Evolutionary conservation across 768 basidiomycete species (phyloP).

Genomic region (Amanita thiersii): DNA sequence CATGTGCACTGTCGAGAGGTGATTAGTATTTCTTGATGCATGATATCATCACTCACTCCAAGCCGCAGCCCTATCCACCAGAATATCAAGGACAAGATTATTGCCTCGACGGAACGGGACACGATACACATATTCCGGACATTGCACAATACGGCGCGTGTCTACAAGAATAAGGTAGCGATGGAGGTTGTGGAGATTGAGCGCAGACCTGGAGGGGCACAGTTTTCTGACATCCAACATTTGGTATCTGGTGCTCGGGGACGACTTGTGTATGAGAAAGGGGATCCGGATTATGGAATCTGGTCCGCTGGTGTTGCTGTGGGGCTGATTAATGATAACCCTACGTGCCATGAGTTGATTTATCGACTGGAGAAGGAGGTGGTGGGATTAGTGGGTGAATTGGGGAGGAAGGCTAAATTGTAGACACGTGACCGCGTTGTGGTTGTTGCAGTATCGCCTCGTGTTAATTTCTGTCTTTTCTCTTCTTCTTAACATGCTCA

Average conservation of each 20-base stretch:
- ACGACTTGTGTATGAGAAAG: slow-evolving; percentile 68
- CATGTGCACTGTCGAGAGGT: slow-evolving; percentile 87
- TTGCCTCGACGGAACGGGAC: slow-evolving; percentile 74
- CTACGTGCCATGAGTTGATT: slow-evolving; percentile 70
- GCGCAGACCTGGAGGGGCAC: slow-evolving; percentile 70
- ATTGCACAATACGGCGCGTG: slow-evolving; percentile 74
- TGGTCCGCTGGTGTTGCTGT: slow-evolving; percentile 66
- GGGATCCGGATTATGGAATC: slow-evolving; percentile 82
- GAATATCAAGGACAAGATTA: slow-evolving; percentile 86
- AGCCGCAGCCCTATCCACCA: slow-evolving; percentile 67
- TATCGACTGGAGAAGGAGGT: slow-evolving; percentile 65
- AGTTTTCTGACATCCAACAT: slow-evolving; percentile 79
- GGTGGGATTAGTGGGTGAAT: slow-evolving; percentile 51
- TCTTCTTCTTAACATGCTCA: slow-evolving; percentile 6
- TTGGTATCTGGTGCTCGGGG: slow-evolving; percentile 69
- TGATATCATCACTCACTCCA: not conserved
- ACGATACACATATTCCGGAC: slow-evolving; percentile 90
- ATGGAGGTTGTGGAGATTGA: slow-evolving; percentile 83
- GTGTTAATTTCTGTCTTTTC: slow-evolving; percentile 2
- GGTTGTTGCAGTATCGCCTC: not conserved
- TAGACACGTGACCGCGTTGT: slow-evolving; percentile 19
- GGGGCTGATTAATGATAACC: slow-evolving; percentile 77
- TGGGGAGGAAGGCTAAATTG: slow-evolving; percentile 27
- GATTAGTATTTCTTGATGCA: slow-evolving; percentile 6
- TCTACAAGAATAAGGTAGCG: slow-evolving; percentile 80